Conservation (phyloP, 768 basidiomycete genomes). For the Boletus rubropictus region DNA sequence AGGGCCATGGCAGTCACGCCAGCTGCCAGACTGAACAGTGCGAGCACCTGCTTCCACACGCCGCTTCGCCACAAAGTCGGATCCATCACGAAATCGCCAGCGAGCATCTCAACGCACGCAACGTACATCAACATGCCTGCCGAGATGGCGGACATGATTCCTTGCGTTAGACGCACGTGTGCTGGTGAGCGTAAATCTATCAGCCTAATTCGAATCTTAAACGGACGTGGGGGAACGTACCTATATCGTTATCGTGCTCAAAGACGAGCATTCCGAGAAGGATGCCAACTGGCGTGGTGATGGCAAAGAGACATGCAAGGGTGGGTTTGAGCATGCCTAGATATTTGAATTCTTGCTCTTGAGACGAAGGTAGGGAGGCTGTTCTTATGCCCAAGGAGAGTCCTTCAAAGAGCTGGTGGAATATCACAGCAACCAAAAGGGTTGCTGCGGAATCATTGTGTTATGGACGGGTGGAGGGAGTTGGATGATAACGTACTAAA, state of each 20-base stretch:
- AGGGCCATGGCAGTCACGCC: conserved; percentile 63
- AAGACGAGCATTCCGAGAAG: conserved; percentile 50
- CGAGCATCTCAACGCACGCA: conserved; percentile 81
- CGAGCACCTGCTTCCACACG: conserved; percentile 42
- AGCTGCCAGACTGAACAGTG: conserved; percentile 53
- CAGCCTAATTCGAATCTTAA: not conserved
- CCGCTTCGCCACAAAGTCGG: conserved; percentile 40
- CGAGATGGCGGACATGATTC: conserved; percentile 75
- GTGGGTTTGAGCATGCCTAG: conserved; percentile 42
- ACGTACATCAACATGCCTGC: conserved; percentile 83
- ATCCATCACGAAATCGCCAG: conserved; percentile 79
- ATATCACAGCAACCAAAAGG: conserved; percentile 66
- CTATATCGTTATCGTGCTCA: conserved; percentile 25
- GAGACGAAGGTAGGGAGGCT: conserved; percentile 51
- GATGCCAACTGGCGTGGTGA: conserved; percentile 72
- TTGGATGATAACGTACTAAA: conserved; percentile 48
- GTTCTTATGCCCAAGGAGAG: conserved; percentile 79
- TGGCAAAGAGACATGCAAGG: conserved; percentile 59
- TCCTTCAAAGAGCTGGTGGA: conserved; percentile 83
- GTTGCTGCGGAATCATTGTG: conserved; percentile 41
- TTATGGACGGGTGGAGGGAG: not conserved
- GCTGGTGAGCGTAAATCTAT: conserved; percentile 23
- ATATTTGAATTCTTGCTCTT: conserved; percentile 16
- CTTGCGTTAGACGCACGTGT: conserved; percentile 54
- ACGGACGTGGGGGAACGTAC: conserved; percentile 10